A percentile compares a stretch with the other conserved stretches of the same genome.
Evolutionary conservation across 2,329 filamentous ascomycete species (phyloP).

Genomic region (Fusarium metavorans): DNA sequence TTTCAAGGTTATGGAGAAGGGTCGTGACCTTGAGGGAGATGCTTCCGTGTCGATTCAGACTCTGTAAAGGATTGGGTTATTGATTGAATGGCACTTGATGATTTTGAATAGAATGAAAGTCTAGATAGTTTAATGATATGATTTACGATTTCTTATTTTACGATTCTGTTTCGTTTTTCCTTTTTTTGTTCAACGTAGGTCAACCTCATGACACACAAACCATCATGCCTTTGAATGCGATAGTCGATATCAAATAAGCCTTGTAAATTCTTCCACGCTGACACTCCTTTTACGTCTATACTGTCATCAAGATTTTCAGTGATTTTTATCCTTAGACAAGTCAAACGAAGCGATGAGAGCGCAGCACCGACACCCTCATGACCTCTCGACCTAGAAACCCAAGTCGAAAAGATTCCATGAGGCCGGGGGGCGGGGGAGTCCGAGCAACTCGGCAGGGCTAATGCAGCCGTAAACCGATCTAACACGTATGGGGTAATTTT

Average conservation of each 20-base stretch:
- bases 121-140: background rate
- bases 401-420: background rate
- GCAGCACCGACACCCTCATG: background rate
- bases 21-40: constrained; percentile 44
- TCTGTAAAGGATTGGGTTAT: constrained; percentile 15
- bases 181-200: too few relatives aligned
- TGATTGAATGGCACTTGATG: background rate
- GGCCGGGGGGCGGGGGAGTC: background rate
- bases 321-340: background rate
- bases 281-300: background rate
- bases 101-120: background rate
- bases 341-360: background rate
- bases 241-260: too few relatives aligned
- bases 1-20: constrained; percentile 38
- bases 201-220: too few relatives aligned
- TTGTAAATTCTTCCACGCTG: too few relatives aligned
- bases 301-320: background rate
- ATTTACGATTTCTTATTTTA: background rate
- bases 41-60: constrained; percentile 43
- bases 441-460: background rate
- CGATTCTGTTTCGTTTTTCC: background rate
- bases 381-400: background rate
- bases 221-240: too few relatives aligned
- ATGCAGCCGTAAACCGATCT: background rate
- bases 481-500: background rate